These are phyloP conservation scores for Geotrichum macrosporum DNA, from an alignment of 1,139 yeast species.

Conservation along the genomic window DNA sequence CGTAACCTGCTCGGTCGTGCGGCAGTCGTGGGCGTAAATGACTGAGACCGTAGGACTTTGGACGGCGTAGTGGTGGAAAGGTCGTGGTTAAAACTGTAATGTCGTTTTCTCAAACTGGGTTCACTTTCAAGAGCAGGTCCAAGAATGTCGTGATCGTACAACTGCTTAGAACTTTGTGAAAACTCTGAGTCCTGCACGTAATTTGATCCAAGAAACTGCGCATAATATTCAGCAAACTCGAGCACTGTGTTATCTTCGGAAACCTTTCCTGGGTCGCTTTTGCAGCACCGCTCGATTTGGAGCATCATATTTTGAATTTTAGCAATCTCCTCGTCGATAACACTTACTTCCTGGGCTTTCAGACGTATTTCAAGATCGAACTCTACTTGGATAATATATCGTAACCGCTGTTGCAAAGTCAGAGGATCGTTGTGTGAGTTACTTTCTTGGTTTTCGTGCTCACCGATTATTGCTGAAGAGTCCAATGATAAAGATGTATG, in stretches of 20 bases:
- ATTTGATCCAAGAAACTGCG: constrained; percentile 29
- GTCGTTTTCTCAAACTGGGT: constrained; percentile 10
- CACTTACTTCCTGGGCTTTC: constrained; percentile 60
- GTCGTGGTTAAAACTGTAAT: constrained; percentile 1
- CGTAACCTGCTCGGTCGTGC: constrained; percentile 21
- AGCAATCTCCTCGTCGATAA: constrained; percentile 58
- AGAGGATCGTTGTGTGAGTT: not conserved
- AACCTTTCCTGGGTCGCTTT: constrained; percentile 22
- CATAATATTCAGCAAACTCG: constrained; percentile 50
- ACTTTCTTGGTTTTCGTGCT: too few relatives aligned
- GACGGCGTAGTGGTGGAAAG: not conserved
- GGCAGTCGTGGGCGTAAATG: not conserved
- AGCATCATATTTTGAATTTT: constrained; percentile 58
- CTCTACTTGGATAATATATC: constrained; percentile 41
- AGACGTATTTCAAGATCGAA: constrained; percentile 66
- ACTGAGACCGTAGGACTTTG: constrained; percentile 5
- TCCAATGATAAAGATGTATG: too few relatives aligned
- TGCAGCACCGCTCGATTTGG: constrained; percentile 33
- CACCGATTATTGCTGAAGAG: too few relatives aligned
- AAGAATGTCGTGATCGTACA: not conserved
- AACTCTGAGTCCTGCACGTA: too few relatives aligned
- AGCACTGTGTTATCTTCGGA: constrained; percentile 43
- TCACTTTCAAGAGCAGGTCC: not conserved
- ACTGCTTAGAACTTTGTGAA: too few relatives aligned
- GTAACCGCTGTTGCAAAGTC: not conserved